phyloP scores from a whole-genome alignment of 2,329 filamentous ascomycete species.

The Aspergillus fischeri region DNA sequence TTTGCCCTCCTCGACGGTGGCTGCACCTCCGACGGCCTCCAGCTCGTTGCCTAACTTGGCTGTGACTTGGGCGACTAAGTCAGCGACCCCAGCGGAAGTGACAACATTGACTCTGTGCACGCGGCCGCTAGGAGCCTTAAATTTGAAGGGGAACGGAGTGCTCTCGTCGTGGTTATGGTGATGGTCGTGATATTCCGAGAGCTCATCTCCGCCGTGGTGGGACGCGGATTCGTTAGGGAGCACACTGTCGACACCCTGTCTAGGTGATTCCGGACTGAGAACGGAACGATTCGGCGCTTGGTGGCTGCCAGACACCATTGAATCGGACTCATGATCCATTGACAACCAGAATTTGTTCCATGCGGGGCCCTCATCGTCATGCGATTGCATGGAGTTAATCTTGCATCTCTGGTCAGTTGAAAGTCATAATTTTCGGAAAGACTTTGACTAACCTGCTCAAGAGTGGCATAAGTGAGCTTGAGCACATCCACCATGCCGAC shows the following conservation, averaged over 20 bases:
- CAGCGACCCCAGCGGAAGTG: constrained; percentile 72
- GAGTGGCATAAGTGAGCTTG: constrained; percentile 94
- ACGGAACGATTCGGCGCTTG: constrained; percentile 70
- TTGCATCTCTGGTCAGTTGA: constrained; percentile 27
- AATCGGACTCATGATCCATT: constrained; percentile 90
- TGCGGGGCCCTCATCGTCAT: constrained; percentile 87
- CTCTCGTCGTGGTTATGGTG: constrained; percentile 60
- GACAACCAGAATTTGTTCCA: constrained; percentile 99
- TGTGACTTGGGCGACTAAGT: constrained; percentile 72
- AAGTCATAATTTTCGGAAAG: not conserved
- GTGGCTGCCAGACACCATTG: constrained; percentile 85
- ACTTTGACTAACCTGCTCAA: constrained; percentile 70
- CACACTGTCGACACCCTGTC: constrained; percentile 68
- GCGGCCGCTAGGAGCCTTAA: constrained; percentile 92
- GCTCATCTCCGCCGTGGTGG: constrained; percentile 79
- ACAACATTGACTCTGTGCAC: constrained; percentile 87
- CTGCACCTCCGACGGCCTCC: constrained; percentile 76
- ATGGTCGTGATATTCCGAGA: constrained; percentile 63
- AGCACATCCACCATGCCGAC: constrained; percentile 99
- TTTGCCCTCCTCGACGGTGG: constrained; percentile 73
- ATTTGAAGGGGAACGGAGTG: constrained; percentile 92
- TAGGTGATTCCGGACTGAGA: constrained; percentile 72
- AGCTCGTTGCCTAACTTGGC: constrained; percentile 82
- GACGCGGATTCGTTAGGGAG: constrained; percentile 93
- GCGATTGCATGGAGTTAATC: constrained; percentile 85